Base-by-base conservation (phyloP, 2,329 filamentous ascomycete species). In the Graphium sp. region DNA sequence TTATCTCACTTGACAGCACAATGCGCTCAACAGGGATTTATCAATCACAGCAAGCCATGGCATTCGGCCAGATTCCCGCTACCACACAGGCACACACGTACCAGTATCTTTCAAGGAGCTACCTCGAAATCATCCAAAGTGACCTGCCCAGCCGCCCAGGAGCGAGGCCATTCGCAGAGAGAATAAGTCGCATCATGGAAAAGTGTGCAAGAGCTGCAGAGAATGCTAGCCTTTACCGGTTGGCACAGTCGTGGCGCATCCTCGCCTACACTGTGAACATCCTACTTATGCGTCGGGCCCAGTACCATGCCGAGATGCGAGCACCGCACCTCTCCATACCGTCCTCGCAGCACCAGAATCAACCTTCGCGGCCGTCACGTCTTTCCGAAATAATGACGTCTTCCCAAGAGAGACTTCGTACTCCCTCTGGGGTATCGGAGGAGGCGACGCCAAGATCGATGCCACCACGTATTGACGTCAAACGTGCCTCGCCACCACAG, bases 171-270 rank as follows among this genome's bases (percentile, higher is more conserved):
- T 46, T 72, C 11, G 51, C 56, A 4, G 49, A 61, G 7, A 50
- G 66, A n/a, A 50, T 74, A 3, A 42, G 44, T 1, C 34, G 39
- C 2, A 68, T 72, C 7, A 50, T 74, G 34, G 63, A 72, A 35
- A 50, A 58, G 20, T 76, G 65, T 39, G 69, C 68, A 3, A 51
- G 47, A 15, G 60, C 64, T n/a, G 66, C 71, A 2, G 67, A 74
- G 37, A 51, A 49, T 4, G 60, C 63, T 13, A 60, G 58, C 18
- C 53, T 67, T 26, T 75, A 66, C 40, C 59, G 71, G 2, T 53
- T 76, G 1, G 66, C 71, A 5, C 71, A 76, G 41, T 72, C 68
- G 2, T 76, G 71, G 71, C 61, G 68, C 18, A 56, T 74, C 9
- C 41, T 76, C 13, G 60, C 62, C 1, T 73, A 66, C 39, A 62